Percentiles rank a stretch among this genome's conserved stretches.
These are phyloP conservation scores for Salvia rosmarinus DNA, from an alignment of 257 asterid species.

Conservation along the genomic window DNA sequence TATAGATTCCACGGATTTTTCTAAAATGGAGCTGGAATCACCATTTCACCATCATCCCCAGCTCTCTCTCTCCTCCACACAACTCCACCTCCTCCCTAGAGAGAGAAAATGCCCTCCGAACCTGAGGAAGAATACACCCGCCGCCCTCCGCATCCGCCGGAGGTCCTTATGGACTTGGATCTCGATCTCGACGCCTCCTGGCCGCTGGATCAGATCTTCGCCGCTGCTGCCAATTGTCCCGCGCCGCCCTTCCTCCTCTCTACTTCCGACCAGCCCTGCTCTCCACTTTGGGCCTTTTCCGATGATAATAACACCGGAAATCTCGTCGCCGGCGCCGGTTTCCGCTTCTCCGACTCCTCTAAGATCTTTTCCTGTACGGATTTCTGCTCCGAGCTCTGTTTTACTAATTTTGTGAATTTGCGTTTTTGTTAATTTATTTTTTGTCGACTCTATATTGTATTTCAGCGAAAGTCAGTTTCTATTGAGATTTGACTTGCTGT, in stretches of 20 bases:
- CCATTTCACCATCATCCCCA: too few relatives aligned
- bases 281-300: constrained; percentile 82
- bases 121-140: constrained; percentile 46
- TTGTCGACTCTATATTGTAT: constrained; percentile 27
- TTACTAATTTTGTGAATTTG: background rate
- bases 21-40: constrained; percentile 44
- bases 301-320: constrained; percentile 54
- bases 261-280: constrained; percentile 69
- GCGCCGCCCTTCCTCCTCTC: constrained; percentile 50
- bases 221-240: constrained; percentile 47
- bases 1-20: constrained; percentile 48
- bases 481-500: too few relatives aligned
- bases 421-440: constrained; percentile 1
- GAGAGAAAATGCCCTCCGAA: constrained; percentile 51
- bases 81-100: constrained; percentile 25
- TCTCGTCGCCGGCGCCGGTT: constrained; percentile 42
- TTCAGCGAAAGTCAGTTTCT: background rate
- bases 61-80: constrained; percentile 43
- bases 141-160: constrained; percentile 39
- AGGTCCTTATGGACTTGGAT: constrained; percentile 70
- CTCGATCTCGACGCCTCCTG: constrained; percentile 71
- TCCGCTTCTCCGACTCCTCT: constrained; percentile 51
- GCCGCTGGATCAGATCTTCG: constrained; percentile 87
- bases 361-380: constrained; percentile 56
- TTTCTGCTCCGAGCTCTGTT: constrained; percentile 24